Conservation (phyloP, 2,329 filamentous ascomycete genomes). For the Cercospora beticola region DNA sequence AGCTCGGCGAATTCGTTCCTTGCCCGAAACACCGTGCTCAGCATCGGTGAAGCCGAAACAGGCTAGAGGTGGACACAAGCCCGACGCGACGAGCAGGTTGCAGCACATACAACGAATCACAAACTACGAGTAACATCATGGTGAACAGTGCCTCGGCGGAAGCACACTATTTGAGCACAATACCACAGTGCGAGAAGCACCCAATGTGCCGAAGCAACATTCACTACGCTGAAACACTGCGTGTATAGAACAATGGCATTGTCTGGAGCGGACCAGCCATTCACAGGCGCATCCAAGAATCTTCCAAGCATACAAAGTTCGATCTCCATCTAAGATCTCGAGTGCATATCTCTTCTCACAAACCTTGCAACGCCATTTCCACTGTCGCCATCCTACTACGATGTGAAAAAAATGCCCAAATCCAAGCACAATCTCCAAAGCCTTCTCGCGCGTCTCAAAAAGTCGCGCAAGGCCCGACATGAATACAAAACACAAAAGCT, state of each 20-base stretch:
- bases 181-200: no score
- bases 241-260: neutral
- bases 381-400: neutral
- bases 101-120: neutral
- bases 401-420: neutral
- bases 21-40: neutral
- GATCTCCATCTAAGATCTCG: neutral
- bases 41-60: neutral
- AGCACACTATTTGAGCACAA: no score
- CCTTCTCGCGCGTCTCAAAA: neutral
- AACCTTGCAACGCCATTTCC: neutral
- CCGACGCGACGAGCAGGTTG: neutral
- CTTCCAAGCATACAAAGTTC: neutral
- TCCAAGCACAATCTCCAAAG: neutral
- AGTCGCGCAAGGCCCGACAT: slow-evolving; percentile 1
- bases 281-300: neutral
- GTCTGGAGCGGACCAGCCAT: neutral
- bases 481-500: slow-evolving; percentile 1
- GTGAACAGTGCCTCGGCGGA: neutral
- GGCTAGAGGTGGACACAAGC: neutral
- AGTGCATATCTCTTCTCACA: neutral
- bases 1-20: neutral
- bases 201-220: neutral
- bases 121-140: neutral
- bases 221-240: neutral